Conservation (phyloP, 225 moss, liverwort and hornwort genomes). For the Anthoceros angustus region DNA sequence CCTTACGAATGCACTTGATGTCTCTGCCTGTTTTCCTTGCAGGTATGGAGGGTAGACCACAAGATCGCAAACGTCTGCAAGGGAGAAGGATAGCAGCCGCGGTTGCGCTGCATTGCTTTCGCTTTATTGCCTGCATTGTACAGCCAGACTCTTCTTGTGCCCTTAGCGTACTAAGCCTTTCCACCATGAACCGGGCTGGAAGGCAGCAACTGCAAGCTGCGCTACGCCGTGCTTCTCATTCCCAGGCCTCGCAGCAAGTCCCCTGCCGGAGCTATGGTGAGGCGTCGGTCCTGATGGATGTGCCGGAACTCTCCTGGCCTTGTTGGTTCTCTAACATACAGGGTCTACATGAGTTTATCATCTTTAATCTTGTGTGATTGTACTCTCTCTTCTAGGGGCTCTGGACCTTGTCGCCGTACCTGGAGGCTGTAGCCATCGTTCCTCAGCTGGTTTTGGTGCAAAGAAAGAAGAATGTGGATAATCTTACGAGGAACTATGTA, state of each 20-base stretch:
- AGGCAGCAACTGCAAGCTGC: not conserved
- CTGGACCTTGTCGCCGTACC: conserved; percentile 91
- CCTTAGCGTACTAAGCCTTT: not conserved
- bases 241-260: not conserved
- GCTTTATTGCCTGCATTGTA: not conserved
- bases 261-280: not conserved
- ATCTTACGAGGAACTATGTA: conserved; percentile 84
- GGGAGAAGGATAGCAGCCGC: too few relatives aligned
- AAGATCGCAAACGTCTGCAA: too few relatives aligned
- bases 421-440: conserved; percentile 89
- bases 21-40: too few relatives aligned
- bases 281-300: not conserved
- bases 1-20: too few relatives aligned
- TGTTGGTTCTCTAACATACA: too few relatives aligned
- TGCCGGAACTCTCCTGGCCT: conserved; percentile 4
- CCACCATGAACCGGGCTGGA: not conserved
- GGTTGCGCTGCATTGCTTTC: not conserved
- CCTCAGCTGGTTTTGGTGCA: conserved; percentile 81
- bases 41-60: too few relatives aligned
- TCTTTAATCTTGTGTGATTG: not conserved
- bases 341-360: too few relatives aligned
- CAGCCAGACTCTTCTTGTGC: not conserved
- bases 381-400: conserved; percentile 23
- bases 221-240: not conserved
- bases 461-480: conserved; percentile 78